Evolutionary conservation across 306 rosid species (phyloP).

Genomic region (Prunus padus): DNA sequence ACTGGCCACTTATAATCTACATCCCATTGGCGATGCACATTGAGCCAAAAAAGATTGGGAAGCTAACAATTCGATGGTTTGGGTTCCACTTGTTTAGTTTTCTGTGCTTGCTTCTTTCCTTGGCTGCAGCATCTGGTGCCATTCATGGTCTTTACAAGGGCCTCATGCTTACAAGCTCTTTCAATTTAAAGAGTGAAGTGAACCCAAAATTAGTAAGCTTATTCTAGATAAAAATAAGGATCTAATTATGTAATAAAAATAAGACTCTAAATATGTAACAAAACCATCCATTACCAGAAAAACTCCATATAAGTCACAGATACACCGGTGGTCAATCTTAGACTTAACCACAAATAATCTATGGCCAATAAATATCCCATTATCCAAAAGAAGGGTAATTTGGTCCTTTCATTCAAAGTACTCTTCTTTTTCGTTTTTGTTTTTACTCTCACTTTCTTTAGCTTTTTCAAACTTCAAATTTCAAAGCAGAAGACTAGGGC

Average conservation of each 20-base stretch:
- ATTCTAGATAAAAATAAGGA: not conserved
- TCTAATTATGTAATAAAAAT: not conserved
- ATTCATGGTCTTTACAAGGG: conserved; percentile 41
- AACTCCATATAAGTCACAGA: no score
- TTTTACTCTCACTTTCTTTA: no score
- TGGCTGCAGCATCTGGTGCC: conserved; percentile 48
- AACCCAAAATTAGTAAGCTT: not conserved
- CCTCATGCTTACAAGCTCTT: conserved; percentile 43
- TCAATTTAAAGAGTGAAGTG: conserved; percentile 33
- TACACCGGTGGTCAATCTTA: no score
- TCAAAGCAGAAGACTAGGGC: not conserved
- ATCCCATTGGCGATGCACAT: conserved; percentile 66
- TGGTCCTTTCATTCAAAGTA: no score
- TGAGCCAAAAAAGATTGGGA: conserved; percentile 35
- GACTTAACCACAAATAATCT: no score
- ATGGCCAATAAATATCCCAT: no score
- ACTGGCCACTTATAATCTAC: conserved; percentile 59
- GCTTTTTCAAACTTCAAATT: not conserved
- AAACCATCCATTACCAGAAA: not conserved
- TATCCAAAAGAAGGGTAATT: no score
- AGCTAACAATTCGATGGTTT: conserved; percentile 38
- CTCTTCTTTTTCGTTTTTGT: no score
- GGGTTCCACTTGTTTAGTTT: conserved; percentile 42
- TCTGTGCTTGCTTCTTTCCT: conserved; percentile 39
- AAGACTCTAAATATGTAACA: not conserved